These are phyloP conservation scores for Hyparrhenia diplandra DNA, from an alignment of 176 grass and related monocot species.

Conservation along the genomic window DNA sequence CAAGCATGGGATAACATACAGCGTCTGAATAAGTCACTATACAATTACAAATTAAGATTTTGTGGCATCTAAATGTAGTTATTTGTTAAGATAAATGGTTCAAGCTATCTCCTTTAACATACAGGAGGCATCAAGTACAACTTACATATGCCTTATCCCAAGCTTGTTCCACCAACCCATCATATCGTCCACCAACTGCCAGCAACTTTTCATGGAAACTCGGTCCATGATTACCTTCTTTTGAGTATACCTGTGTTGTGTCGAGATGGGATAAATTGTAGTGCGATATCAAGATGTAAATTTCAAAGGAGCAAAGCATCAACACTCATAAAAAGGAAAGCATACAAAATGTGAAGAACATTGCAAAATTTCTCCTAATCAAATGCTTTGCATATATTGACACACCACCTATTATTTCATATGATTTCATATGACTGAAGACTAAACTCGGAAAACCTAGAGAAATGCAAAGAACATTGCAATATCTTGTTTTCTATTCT, in stretches of 20 bases:
- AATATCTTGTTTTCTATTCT: not conserved
- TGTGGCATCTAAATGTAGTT: not conserved
- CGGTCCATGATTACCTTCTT: slow-evolving; percentile 56
- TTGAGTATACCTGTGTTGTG: slow-evolving; percentile 74
- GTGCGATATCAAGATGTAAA: slow-evolving; percentile 7
- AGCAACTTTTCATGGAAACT: slow-evolving; percentile 68
- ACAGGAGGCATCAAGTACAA: slow-evolving; percentile 20
- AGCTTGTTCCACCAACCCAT: slow-evolving; percentile 69
- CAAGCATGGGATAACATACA: not conserved
- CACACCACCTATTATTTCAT: not conserved
- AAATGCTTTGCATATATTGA: slow-evolving; percentile 21
- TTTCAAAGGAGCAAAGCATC: slow-evolving; percentile 12
- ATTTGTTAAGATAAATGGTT: slow-evolving; percentile 20
- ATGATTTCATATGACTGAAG: too few species aligned
- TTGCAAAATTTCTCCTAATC: not conserved
- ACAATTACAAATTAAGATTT: slow-evolving; percentile 9
- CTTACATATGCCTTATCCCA: slow-evolving; percentile 68
- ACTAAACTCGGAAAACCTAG: not conserved
- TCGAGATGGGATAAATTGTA: not conserved
- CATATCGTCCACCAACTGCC: slow-evolving; percentile 89
- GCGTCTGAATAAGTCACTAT: not conserved
- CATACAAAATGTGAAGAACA: not conserved
- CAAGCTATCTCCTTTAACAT: not conserved
- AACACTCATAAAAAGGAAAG: not conserved
- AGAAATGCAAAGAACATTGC: not conserved